A percentile compares a stretch with the other conserved stretches of the same genome.
Conservation (phyloP, 2,329 filamentous ascomycete genomes). For the Paraphaeosphaeria minitans region DNA sequence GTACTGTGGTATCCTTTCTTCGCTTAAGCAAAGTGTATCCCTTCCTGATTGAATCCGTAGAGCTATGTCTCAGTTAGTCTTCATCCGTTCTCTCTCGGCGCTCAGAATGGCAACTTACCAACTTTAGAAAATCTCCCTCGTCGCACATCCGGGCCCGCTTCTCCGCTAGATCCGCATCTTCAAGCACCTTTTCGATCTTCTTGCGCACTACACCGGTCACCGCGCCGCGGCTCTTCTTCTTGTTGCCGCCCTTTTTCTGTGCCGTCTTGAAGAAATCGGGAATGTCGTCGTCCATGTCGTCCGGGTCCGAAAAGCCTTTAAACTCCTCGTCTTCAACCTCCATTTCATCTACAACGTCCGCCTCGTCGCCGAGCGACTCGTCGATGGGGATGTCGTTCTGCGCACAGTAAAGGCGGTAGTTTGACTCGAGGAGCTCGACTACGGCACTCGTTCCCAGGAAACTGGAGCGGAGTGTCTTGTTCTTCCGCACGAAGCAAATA, state of each 20-base stretch:
- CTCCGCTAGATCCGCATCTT: constrained; percentile 79
- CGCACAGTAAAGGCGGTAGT: constrained; percentile 89
- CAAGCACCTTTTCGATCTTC: constrained; percentile 85
- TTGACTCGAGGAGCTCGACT: constrained; percentile 79
- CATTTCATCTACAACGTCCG: constrained; percentile 48
- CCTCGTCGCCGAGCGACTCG: constrained; percentile 53
- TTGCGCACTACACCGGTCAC: constrained; percentile 80
- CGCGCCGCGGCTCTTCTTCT: constrained; percentile 74
- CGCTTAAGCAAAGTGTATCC: constrained; percentile 73
- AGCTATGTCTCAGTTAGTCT: constrained; percentile 45
- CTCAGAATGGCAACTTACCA: constrained; percentile 43
- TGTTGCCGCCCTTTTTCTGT: constrained; percentile 61
- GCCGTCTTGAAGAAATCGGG: constrained; percentile 82
- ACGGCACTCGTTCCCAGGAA: constrained; percentile 83
- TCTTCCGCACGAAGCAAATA: constrained; percentile 84
- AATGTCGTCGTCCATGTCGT: constrained; percentile 70
- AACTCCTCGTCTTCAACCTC: constrained; percentile 55
- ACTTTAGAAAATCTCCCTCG: constrained; percentile 85
- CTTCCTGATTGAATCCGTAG: constrained; percentile 85
- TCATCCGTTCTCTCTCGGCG: too few relatives aligned
- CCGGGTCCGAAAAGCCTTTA: constrained; percentile 58
- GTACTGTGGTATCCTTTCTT: neutral
- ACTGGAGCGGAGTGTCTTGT: constrained; percentile 82
- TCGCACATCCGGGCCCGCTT: constrained; percentile 85
- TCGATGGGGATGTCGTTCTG: constrained; percentile 82